These are phyloP conservation scores for Pestalotiopsis sp. DNA, from an alignment of 2,329 filamentous ascomycete species.

Conservation along the genomic window DNA sequence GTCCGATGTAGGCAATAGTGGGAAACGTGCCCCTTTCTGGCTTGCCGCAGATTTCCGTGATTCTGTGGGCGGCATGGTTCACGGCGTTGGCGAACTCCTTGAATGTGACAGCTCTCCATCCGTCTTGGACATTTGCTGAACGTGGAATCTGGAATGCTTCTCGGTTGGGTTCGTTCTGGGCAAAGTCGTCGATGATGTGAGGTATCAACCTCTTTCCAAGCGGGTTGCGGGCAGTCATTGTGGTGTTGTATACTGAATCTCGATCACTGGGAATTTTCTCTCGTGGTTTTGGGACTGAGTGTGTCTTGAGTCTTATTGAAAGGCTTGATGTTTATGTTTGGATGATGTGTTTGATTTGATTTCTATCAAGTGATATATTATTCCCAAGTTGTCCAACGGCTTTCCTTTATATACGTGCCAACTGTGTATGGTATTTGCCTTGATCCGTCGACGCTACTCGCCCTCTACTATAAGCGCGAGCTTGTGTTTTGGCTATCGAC, in stretches of 20 bases:
- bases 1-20: constrained; percentile 46
- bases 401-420: not conserved
- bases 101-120: constrained; percentile 39
- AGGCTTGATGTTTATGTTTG: not conserved
- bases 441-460: not conserved
- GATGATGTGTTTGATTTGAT: not conserved
- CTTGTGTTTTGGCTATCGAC: not conserved
- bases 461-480: not conserved
- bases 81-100: constrained; percentile 39
- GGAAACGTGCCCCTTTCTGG: constrained; percentile 27
- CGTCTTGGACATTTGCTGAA: constrained; percentile 36
- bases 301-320: not conserved
- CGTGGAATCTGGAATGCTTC: constrained; percentile 35
- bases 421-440: not conserved
- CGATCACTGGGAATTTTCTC: not conserved
- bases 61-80: constrained; percentile 37
- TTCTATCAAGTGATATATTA: not conserved
- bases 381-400: not conserved
- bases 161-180: constrained; percentile 32
- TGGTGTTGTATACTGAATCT: not conserved
- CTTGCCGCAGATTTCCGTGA: constrained; percentile 29
- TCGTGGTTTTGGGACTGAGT: not conserved
- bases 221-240: not conserved
- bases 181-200: constrained; percentile 38
- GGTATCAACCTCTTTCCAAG: constrained; percentile 31